Percentiles rank a stretch among this genome's conserved stretches.
Evolutionary conservation across 2,329 filamentous ascomycete species (phyloP).

Genomic region (Ceratocystis eucalypticola): DNA sequence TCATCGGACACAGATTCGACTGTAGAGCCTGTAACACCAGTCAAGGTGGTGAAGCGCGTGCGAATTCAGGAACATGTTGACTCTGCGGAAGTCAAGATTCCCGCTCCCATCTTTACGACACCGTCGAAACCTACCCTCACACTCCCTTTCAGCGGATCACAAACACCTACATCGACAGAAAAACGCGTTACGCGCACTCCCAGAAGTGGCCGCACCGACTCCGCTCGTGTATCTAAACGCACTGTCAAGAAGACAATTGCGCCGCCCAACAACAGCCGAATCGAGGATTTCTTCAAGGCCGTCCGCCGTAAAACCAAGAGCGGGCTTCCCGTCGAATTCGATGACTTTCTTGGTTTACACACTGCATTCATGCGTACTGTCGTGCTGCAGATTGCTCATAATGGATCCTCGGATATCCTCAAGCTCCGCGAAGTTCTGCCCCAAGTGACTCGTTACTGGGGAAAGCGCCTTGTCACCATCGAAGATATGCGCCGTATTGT

Average conservation of each 20-base stretch:
- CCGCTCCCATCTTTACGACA: slow-evolving; percentile 12
- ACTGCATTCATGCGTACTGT: slow-evolving; percentile 54
- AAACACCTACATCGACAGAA: slow-evolving; percentile 12
- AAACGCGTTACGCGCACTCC: slow-evolving; percentile 18
- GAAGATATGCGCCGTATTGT: slow-evolving; percentile 55
- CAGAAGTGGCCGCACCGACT: slow-evolving; percentile 17
- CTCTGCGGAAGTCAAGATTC: slow-evolving; percentile 5
- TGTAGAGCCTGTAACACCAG: slow-evolving; percentile 8
- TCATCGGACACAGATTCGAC: slow-evolving; percentile 13
- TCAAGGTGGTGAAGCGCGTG: slow-evolving; percentile 17
- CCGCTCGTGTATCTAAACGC: slow-evolving; percentile 16
- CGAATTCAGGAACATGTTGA: slow-evolving; percentile 19
- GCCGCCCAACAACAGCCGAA: slow-evolving; percentile 20
- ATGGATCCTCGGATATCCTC: slow-evolving; percentile 47
- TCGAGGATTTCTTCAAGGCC: slow-evolving; percentile 31
- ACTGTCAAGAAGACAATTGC: slow-evolving; percentile 19
- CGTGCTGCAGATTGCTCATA: slow-evolving; percentile 55
- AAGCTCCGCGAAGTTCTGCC: slow-evolving; percentile 49
- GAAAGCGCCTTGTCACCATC: slow-evolving; percentile 51
- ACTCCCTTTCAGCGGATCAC: slow-evolving; percentile 1
- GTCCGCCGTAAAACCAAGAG: slow-evolving; percentile 21
- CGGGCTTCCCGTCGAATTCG: slow-evolving; percentile 38
- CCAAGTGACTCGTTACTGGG: slow-evolving; percentile 55
- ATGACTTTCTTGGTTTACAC: slow-evolving; percentile 51
- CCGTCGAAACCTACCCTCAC: slow-evolving; percentile 9